phyloP scores from a whole-genome alignment of 2,329 filamentous ascomycete species.

The Raffaelea albimanens region DNA sequence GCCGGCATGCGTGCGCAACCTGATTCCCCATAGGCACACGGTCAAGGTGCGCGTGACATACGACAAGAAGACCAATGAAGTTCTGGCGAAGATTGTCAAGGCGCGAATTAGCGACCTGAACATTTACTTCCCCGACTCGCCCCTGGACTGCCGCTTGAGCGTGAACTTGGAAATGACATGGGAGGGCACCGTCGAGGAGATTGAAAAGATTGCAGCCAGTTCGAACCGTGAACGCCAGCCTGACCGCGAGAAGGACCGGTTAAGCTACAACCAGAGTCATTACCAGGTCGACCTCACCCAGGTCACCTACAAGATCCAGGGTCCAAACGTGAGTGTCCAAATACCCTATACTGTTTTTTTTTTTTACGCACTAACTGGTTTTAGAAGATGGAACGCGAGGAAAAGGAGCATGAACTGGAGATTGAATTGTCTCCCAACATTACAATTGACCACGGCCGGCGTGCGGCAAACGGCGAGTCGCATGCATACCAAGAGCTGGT shows the following conservation, averaged over 20 bases:
- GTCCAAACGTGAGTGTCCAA: slow-evolving; percentile 12
- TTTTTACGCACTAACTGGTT: neutral
- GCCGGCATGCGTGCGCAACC: slow-evolving; percentile 52
- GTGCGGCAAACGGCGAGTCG: slow-evolving; percentile 38
- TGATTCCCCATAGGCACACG: slow-evolving; percentile 46
- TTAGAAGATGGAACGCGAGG: slow-evolving; percentile 29
- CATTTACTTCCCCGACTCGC: slow-evolving; percentile 65
- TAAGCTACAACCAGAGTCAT: slow-evolving; percentile 80
- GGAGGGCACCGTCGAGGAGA: slow-evolving; percentile 55
- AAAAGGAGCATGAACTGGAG: slow-evolving; percentile 73
- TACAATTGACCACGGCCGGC: slow-evolving; percentile 57
- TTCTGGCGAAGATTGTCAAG: slow-evolving; percentile 84
- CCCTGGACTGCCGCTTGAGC: slow-evolving; percentile 86
- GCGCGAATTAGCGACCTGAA: slow-evolving; percentile 81
- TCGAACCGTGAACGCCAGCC: slow-evolving; percentile 30
- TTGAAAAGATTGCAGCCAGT: slow-evolving; percentile 30
- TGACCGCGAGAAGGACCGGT: slow-evolving; percentile 76
- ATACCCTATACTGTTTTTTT: neutral
- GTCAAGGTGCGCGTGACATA: slow-evolving; percentile 65
- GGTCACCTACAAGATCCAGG: slow-evolving; percentile 46
- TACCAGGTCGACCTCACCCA: slow-evolving; percentile 93
- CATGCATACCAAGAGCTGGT: slow-evolving; percentile 60
- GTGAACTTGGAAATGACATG: slow-evolving; percentile 91
- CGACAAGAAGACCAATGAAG: slow-evolving; percentile 57
- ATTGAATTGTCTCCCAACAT: slow-evolving; percentile 59